These are phyloP conservation scores for Pichia occidentalis DNA, from an alignment of 805 yeast species.

Conservation along the genomic window DNA sequence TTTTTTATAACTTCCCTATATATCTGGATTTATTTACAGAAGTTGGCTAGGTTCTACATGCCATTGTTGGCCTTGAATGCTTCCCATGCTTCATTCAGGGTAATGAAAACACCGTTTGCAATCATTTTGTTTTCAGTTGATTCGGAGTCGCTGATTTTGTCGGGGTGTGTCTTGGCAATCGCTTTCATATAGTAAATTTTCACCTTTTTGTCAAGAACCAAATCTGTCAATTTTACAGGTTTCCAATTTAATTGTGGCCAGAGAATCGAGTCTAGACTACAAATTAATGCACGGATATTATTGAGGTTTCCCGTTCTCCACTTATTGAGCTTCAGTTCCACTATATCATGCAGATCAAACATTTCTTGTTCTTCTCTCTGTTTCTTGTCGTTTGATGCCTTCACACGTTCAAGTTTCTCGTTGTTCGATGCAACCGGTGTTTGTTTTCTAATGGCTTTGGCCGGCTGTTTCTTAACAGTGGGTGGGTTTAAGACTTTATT, in stretches of 20 bases:
- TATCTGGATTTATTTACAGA: neutral
- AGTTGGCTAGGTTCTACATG: neutral
- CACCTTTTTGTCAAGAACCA: constrained; percentile 85
- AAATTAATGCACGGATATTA: constrained; percentile 70
- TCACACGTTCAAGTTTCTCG: constrained; percentile 46
- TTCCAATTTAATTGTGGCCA: constrained; percentile 67
- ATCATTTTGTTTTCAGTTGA: constrained; percentile 69
- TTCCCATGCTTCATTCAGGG: constrained; percentile 88
- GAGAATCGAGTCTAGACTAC: constrained; percentile 60
- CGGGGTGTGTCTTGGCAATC: constrained; percentile 75
- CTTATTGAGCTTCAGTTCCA: constrained; percentile 42
- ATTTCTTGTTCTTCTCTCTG: constrained; percentile 50
- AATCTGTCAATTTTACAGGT: constrained; percentile 58
- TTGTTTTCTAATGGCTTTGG: constrained; percentile 19
- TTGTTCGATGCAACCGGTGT: neutral
- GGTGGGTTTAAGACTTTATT: constrained; percentile 55
- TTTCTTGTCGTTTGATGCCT: constrained; percentile 39
- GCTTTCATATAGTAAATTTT: constrained; percentile 80
- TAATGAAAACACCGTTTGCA: constrained; percentile 81
- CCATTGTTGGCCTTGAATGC: constrained; percentile 40
- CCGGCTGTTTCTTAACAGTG: too few relatives aligned
- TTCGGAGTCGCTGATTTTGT: constrained; percentile 59
- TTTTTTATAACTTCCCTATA: neutral
- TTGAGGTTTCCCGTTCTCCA: constrained; percentile 79
- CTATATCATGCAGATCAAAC: constrained; percentile 55